phyloP scores from a whole-genome alignment of 23 red algal species.

The Chondrus crispus region DNA sequence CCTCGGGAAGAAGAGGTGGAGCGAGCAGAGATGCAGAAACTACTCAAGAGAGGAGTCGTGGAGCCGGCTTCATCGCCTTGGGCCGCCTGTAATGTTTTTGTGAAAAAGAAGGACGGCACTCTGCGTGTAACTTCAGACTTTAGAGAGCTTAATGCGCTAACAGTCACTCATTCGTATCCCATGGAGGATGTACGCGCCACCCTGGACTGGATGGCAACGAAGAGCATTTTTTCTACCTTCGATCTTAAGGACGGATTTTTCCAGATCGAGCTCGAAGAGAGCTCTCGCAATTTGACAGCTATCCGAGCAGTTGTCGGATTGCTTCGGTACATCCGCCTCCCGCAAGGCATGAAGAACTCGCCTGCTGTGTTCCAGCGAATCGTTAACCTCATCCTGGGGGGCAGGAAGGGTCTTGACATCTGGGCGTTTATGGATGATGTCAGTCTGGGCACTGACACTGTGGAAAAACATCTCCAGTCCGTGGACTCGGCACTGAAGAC shows the following conservation, averaged over 20 bases:
- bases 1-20: slow-evolving; percentile 7
- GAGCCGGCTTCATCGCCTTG: background rate
- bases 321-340: slow-evolving; percentile 4
- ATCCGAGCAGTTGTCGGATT: slow-evolving; percentile 25
- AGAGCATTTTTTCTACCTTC: slow-evolving; percentile 8
- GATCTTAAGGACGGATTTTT: slow-evolving; percentile 44
- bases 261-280: background rate
- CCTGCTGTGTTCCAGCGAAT: slow-evolving; percentile 22
- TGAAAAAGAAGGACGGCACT: background rate
- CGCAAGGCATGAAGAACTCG: slow-evolving; percentile 2
- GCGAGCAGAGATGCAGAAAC: background rate
- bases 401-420: background rate
- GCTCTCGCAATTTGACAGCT: background rate
- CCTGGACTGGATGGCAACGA: background rate
- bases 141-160: slow-evolving; percentile 9
- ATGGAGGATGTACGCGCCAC: background rate
- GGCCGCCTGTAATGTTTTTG: slow-evolving; percentile 19
- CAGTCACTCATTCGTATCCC: background rate
- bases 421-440: background rate
- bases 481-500: background rate
- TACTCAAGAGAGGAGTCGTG: background rate
- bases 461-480: background rate
- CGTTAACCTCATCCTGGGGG: background rate
- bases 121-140: slow-evolving; percentile 31
- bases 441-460: background rate